Conservation (phyloP, 257 asterid genomes). For the Jacaranda copaia region DNA sequence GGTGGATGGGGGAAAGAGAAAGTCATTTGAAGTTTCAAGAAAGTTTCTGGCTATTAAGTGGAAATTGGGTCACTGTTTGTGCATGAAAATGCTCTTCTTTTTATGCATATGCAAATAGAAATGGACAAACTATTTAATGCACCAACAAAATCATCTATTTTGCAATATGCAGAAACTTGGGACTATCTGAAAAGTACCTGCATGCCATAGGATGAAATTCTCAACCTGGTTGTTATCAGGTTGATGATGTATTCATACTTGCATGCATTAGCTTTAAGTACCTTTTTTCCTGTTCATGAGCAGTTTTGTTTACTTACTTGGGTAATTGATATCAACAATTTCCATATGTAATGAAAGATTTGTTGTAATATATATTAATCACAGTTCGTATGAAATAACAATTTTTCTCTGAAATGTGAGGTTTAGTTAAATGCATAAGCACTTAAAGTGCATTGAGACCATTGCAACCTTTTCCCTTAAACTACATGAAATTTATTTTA, state of each 20-base stretch:
- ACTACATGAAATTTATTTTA: background rate
- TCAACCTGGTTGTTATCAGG: background rate
- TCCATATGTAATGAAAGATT: background rate
- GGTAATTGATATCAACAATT: too few relatives aligned
- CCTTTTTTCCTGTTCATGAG: too few relatives aligned
- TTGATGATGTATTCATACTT: background rate
- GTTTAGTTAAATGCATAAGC: background rate
- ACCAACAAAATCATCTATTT: background rate
- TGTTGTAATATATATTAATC: background rate
- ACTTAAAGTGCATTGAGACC: constrained; percentile 1
- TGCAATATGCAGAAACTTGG: background rate
- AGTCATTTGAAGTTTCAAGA: background rate
- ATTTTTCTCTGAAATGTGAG: background rate
- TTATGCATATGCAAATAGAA: background rate
- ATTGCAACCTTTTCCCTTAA: background rate
- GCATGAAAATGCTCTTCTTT: too few relatives aligned
- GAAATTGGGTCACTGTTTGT: constrained; percentile 10
- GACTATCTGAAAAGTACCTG: background rate
- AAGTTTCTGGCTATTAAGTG: background rate
- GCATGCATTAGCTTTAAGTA: background rate
- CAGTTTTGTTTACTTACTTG: too few relatives aligned
- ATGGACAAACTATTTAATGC: background rate
- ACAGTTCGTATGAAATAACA: constrained; percentile 10
- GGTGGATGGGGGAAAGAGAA: background rate
- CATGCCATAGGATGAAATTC: background rate